phyloP scores from a whole-genome alignment of 441 rosid genomes.

The Adansonia madagascariensis region DNA sequence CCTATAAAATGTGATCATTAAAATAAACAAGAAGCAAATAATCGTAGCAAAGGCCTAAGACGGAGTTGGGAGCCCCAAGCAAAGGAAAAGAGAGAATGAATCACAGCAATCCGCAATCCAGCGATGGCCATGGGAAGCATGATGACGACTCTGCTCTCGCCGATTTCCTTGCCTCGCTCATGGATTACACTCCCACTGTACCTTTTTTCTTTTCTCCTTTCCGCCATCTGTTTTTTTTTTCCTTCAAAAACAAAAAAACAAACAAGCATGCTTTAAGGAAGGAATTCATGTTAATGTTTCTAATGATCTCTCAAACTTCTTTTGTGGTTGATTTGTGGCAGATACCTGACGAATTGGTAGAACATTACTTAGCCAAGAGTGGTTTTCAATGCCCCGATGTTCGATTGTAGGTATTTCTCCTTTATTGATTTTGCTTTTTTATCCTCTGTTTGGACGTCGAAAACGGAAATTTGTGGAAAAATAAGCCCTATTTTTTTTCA shows the following conservation, averaged over 20 bases:
- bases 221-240: background rate
- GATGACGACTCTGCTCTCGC: slow-evolving; percentile 81
- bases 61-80: background rate
- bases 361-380: slow-evolving; percentile 89
- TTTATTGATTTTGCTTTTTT: background rate
- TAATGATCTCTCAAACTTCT: background rate
- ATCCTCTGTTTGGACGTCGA: slow-evolving; percentile 9
- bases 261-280: background rate
- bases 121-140: slow-evolving; percentile 53
- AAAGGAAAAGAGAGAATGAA: slow-evolving; percentile 37
- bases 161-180: slow-evolving; percentile 78
- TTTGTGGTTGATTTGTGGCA: slow-evolving; percentile 29
- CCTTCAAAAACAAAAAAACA: background rate
- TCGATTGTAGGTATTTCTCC: slow-evolving; percentile 74
- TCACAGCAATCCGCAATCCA: slow-evolving; percentile 49
- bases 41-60: background rate
- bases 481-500: background rate
- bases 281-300: background rate
- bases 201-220: background rate
- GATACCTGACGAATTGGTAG: slow-evolving; percentile 95
- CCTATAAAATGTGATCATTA: background rate
- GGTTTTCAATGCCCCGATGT: slow-evolving; percentile 94
- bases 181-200: slow-evolving; percentile 91
- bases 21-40: background rate
- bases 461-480: background rate